Evolutionary conservation across 306 rosid species (phyloP).

Genomic region (Malus asiatica): DNA sequence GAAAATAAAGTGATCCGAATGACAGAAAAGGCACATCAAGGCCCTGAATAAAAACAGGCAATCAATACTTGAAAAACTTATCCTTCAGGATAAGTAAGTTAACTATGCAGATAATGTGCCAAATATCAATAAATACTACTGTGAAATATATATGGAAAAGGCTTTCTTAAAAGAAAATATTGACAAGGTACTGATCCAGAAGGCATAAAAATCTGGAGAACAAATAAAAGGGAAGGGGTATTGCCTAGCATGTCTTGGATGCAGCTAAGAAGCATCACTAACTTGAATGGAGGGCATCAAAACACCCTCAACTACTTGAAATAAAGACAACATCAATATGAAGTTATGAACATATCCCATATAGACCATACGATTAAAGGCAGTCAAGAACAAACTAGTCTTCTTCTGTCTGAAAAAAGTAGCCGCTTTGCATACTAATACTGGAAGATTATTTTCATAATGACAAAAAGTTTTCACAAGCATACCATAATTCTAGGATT

Average conservation of each 20-base stretch:
- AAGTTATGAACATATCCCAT: background rate
- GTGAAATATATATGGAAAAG: background rate
- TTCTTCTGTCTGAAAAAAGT: background rate
- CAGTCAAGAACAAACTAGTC: background rate
- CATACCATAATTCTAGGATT: slow-evolving; percentile 80
- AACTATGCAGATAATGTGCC: background rate
- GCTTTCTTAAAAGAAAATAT: background rate
- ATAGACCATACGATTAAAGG: background rate
- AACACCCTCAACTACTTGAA: background rate
- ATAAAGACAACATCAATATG: background rate
- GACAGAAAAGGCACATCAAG: background rate
- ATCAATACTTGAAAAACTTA: background rate
- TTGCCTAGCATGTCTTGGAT: background rate
- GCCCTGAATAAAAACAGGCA: background rate
- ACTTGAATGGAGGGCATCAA: background rate
- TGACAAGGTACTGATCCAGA: background rate
- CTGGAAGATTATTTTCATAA: background rate
- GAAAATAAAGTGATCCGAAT: background rate
- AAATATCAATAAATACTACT: background rate
- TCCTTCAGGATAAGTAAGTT: background rate
- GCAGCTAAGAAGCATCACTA: background rate
- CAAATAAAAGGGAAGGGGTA: background rate
- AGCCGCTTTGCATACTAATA: background rate
- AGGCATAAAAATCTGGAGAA: background rate
- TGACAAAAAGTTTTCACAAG: background rate